Evolutionary conservation across 75 land plant species (phyloP), one percentile per base, ranked within the genome.

Genomic region (Pseudotsuga menziesii): DNA sequence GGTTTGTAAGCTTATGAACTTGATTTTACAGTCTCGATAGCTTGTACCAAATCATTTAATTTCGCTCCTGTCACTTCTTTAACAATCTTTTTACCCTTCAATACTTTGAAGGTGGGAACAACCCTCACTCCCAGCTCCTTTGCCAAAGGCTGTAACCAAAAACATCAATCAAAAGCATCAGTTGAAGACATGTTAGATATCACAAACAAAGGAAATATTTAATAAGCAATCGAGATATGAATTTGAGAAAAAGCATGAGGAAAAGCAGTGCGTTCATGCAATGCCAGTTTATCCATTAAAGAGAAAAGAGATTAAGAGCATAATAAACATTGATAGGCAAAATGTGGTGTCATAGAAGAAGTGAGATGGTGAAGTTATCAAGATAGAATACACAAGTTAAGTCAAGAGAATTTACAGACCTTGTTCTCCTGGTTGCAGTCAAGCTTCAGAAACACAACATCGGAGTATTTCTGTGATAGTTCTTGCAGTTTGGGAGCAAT

Each of bases 341-440:
- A 36, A 67, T 32, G 71, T 35, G 19, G 11, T 67, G 41, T 39
- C 41, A 39, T 39, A 39, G 41, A 39, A 39, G 3, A 39, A 39
- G 2, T 39, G 41, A 39, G 41, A 39, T 39, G 41, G 41, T 3
- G 22, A 15, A 16, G 20, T 1, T 66, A 66, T 35, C 35, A 35
- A 19, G 16, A 3, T 32, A 16, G 4, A 32, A 66, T 19, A 15
- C 22, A n/a, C n/a, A 4, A 69, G 3, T 4, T 3, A 69, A 3
- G n/a, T 17, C 23, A 41, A 35, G 41, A 64, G 15, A 35, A 64
- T 27, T 19, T 0, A 41, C 69, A 25, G 11, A 89, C 96, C 97
- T 83, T 96, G 87, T 96, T 96, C 11, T 94, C 98, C 70, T 89
- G 87, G 82, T 92, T 96, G 85, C 98, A 96, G 70, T 96, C 98